Evolutionary conservation across 768 basidiomycete species (phyloP), one percentile per base, ranked within the genome.

Genomic region (Lentinus tigrinus): DNA sequence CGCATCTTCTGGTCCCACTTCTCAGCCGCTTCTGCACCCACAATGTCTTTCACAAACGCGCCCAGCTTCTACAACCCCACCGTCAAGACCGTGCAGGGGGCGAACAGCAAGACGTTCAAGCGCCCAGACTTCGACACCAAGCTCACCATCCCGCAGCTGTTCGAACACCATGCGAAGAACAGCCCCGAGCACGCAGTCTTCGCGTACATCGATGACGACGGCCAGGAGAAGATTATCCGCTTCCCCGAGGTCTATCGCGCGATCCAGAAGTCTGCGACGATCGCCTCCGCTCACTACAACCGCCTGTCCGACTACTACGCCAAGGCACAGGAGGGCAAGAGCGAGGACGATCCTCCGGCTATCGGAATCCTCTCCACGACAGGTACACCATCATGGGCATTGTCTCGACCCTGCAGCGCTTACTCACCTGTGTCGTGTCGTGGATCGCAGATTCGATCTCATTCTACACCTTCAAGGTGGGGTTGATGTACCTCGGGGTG

Each of bases 61-160:
- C 31, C 31, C 31, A 6, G 11, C 31, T 31, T 31, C 31, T 31
- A 31, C 31, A 31, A 31, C 31, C 31, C 31, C 31, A 31, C 31
- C 31, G 23, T 24, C 4, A 23, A 13, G 8, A 46, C 43, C 7
- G 21, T 10, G 43, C 43, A 46, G 21, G 43, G 43, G 13, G 43
- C 24, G 19, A 23, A 23, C 21, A 46, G 63, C 54, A 53, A 50
- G 37, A 73, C 74, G 5, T 77, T 76, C 62, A 54, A 19, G 6
- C 58, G 63, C 11, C 75, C 77, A 2, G 69, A 72, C 0, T 63
- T 76, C 17, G 72, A 75, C 56, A 70, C 70, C 40, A 65, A 66
- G 5, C 50, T 75, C 11, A 69, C 69, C 4, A 37, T 77, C 0
- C 72, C 74, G 3, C 66, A 77, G 58, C 51, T 77, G 11, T 72